phyloP scores from a whole-genome alignment of 1,139 yeast species.

The Blastobotrys buckinghamii region DNA sequence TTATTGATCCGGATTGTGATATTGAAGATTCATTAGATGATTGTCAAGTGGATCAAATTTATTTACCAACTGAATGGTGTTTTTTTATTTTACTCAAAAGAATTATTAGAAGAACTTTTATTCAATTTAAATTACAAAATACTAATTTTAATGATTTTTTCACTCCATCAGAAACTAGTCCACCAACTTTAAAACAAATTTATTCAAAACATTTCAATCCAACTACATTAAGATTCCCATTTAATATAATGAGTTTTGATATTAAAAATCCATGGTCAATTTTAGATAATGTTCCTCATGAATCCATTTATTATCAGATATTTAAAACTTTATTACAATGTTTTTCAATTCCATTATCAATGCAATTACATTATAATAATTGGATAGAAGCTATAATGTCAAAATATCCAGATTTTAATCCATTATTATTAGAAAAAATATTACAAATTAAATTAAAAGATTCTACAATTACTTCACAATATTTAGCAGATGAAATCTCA shows the following conservation, averaged over 20 bases:
- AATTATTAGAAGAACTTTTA: background rate
- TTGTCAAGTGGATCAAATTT: conserved; percentile 3
- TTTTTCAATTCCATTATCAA: too few species aligned
- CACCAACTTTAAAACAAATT: too few species aligned
- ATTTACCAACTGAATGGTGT: conserved; percentile 5
- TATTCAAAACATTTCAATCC: background rate
- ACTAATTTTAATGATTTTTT: too few species aligned
- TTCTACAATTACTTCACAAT: conserved; percentile 7
- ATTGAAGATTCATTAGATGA: background rate
- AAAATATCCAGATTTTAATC: conserved; percentile 9
- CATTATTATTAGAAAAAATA: conserved; percentile 7
- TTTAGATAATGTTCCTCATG: conserved; percentile 13
- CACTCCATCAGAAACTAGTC: background rate
- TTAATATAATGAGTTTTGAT: conserved; percentile 13
- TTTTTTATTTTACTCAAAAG: background rate
- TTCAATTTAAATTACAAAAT: too few species aligned
- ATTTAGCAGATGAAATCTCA: background rate
- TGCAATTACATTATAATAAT: background rate
- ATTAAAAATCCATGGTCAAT: conserved; percentile 9
- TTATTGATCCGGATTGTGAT: conserved; percentile 5
- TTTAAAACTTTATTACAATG: too few species aligned
- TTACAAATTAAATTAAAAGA: conserved; percentile 14
- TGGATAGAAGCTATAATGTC: conserved; percentile 15
- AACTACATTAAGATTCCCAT: conserved; percentile 2
- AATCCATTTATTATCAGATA: too few species aligned